phyloP scores from a whole-genome alignment of 495 filamentous ascomycete species.

The Penicillium fimorum region DNA sequence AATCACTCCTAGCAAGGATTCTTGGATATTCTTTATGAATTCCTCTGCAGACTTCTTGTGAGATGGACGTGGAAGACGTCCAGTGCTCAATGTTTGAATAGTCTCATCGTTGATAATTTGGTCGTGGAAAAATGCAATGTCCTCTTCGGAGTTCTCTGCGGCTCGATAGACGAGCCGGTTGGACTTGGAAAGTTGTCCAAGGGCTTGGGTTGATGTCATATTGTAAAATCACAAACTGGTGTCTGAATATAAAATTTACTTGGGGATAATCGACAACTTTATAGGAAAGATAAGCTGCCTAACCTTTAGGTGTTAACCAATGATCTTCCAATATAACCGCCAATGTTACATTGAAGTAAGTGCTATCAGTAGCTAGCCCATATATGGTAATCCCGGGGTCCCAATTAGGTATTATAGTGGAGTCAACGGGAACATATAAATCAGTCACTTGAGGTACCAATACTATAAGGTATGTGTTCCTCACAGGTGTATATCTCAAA shows the following conservation, averaged over 20 bases:
- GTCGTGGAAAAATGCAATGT: conserved; percentile 7
- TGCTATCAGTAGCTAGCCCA: neutral
- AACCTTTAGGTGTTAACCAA: neutral
- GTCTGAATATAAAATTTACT: neutral
- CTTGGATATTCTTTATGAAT: neutral
- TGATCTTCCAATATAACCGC: neutral
- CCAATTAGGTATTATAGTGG: neutral
- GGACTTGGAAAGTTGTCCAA: neutral
- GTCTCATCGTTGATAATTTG: neutral
- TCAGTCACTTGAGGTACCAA: too few species aligned
- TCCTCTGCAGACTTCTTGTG: neutral
- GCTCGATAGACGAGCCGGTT: conserved; percentile 13
- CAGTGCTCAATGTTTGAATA: conserved; percentile 2
- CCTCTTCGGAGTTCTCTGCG: conserved; percentile 11
- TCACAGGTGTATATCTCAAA: too few species aligned
- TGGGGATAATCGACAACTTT: neutral
- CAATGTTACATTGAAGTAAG: neutral
- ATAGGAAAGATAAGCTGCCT: neutral
- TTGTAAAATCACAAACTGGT: neutral
- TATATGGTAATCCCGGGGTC: neutral
- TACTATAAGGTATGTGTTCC: too few species aligned
- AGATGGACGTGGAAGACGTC: neutral
- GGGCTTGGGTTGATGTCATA: neutral
- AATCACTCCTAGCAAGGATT: neutral
- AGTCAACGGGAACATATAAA: too few species aligned